Base-by-base conservation (phyloP, 2,329 filamentous ascomycete species). In the Ophiostoma sp. region DNA sequence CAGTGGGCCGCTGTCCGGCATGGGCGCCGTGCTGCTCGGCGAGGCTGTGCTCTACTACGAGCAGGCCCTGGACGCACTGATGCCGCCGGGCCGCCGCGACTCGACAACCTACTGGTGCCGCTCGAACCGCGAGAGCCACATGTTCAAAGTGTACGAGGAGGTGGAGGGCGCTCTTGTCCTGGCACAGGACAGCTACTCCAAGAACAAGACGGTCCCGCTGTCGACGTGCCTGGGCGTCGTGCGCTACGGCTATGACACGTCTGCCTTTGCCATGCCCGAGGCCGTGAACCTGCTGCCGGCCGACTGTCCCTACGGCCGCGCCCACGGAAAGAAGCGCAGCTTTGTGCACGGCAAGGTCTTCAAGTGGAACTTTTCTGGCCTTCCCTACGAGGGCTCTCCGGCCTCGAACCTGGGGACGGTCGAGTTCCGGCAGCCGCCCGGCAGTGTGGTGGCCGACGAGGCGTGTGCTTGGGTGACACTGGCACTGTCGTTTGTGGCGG, bases 261-360 rank as follows among this genome's bases (percentile, higher is more conserved):
- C 47, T 11, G 2, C 38, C 14, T 68, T 69, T 64, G 45, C 62
- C 36, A 65, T 66, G 41, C 45, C 67, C 52, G 74, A 75, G 65
- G 71, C 72, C 9, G 74, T 80, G 73, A 78, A 77, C 60, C 71
- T 77, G 9, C 75, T 76, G 65, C 73, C 77, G 0, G 73, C 75
- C 9, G 66, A 69, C 1, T 76, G 75, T 27, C 73, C 75, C 1
- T 76, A 75, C 64, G 78, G 77, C 36, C 72, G 71, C 0, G 73
- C 75, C 6, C 73, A 76, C 27, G 75, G 76, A 11, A 73, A 72
- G 68, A 75, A 73, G 63, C 69, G 73, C 49, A 75, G 78, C 67
- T 79, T 79, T 69, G 72, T 80, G 36, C 74, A 77, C 58, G 78
- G 78, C 12, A 78, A 78, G 67, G 76, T 78, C 42, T 80, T 77